These are phyloP conservation scores for Populus nigra DNA, from an alignment of 345 rosid genomes.

Conservation along the genomic window DNA sequence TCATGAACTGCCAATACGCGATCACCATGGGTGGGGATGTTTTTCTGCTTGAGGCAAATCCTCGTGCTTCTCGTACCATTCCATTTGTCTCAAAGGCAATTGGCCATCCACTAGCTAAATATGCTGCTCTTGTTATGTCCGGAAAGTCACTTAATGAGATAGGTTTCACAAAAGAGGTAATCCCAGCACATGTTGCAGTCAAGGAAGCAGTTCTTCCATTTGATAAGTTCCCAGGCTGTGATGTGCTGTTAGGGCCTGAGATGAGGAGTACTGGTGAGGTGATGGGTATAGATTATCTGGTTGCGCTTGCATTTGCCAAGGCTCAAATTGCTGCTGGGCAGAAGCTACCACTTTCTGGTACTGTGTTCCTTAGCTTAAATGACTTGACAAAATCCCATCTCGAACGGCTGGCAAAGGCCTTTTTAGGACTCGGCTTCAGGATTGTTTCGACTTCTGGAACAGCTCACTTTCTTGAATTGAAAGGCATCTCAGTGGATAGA, in stretches of 20 bases:
- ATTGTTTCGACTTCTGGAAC: constrained; percentile 90
- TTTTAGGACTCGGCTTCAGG: constrained; percentile 67
- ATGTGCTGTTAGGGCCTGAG: constrained; percentile 90
- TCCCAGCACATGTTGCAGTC: constrained; percentile 76
- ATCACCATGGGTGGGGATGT: constrained; percentile 77
- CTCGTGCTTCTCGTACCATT: constrained; percentile 94
- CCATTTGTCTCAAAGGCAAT: constrained; percentile 98
- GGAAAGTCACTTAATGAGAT: constrained; percentile 75
- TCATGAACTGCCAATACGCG: constrained; percentile 95
- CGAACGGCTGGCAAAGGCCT: constrained; percentile 70
- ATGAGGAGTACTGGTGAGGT: constrained; percentile 98
- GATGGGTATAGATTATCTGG: constrained; percentile 79
- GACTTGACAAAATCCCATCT: constrained; percentile 83
- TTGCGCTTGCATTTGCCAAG: constrained; percentile 78
- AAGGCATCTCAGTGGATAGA: constrained; percentile 66
- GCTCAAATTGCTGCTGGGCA: constrained; percentile 95
- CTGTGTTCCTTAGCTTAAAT: constrained; percentile 87
- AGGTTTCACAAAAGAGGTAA: constrained; percentile 69
- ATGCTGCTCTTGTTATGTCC: constrained; percentile 91
- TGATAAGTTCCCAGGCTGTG: constrained; percentile 92
- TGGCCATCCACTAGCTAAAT: constrained; percentile 91
- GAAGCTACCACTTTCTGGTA: constrained; percentile 77
- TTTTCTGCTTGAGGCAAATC: constrained; percentile 94
- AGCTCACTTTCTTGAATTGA: constrained; percentile 72
- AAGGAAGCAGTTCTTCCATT: constrained; percentile 98